Percentiles rank a stretch among this genome's conserved stretches.
These are phyloP conservation scores for Penicillium malachiteum DNA, from an alignment of 495 filamentous ascomycete species.

Conservation along the genomic window DNA sequence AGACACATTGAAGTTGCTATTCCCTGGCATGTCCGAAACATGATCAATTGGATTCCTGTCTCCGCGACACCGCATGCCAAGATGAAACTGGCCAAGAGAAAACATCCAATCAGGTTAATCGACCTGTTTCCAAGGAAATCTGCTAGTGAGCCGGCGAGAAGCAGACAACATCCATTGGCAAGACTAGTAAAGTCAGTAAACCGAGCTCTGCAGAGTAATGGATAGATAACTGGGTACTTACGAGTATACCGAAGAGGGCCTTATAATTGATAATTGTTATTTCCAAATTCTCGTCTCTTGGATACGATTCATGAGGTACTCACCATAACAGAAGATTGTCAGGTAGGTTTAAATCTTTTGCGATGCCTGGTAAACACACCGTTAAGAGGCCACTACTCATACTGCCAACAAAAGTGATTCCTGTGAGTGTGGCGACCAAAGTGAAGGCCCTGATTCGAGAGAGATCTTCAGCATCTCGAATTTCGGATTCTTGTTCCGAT, in stretches of 20 bases:
- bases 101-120: slow-evolving; percentile 46
- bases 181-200: slow-evolving; percentile 13
- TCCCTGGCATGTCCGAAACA: slow-evolving; percentile 52
- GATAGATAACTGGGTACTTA: slow-evolving; percentile 4
- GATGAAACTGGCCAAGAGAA: slow-evolving; percentile 43
- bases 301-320: not conserved
- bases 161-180: slow-evolving; percentile 47
- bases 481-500: not conserved
- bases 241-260: slow-evolving; percentile 26
- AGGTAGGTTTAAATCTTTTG: slow-evolving; percentile 17
- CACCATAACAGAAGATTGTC: slow-evolving; percentile 24
- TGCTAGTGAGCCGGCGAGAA: slow-evolving; percentile 50
- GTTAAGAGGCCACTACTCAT: slow-evolving; percentile 23
- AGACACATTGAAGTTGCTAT: slow-evolving; percentile 49
- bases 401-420: slow-evolving; percentile 22
- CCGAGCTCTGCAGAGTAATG: not conserved
- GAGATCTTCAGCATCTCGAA: not conserved
- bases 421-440: slow-evolving; percentile 17
- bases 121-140: slow-evolving; percentile 48
- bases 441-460: slow-evolving; percentile 16
- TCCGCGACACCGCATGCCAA: slow-evolving; percentile 45
- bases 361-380: slow-evolving; percentile 20
- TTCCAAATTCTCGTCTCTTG: not conserved
- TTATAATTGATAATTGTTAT: not conserved
- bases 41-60: slow-evolving; percentile 48